These are phyloP conservation scores for Xylariales sp. DNA, from an alignment of 2,329 filamentous ascomycete species.

Conservation along the genomic window DNA sequence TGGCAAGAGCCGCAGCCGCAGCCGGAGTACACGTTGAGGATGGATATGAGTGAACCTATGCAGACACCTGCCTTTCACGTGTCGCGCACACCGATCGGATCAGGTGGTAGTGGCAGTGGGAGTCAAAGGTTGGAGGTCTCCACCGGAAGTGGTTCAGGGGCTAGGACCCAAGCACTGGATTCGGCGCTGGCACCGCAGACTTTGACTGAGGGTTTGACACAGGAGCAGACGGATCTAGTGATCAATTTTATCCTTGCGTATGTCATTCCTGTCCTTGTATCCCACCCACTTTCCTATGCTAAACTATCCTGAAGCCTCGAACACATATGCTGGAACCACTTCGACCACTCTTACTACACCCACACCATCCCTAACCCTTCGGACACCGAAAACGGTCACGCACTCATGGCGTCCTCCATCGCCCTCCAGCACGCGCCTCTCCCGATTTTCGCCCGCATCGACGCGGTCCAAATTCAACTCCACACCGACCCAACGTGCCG, in stretches of 20 bases:
- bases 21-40: conserved; percentile 24
- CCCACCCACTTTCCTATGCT: not conserved
- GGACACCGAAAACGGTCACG: conserved; percentile 34
- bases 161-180: not conserved
- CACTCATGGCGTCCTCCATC: conserved; percentile 23
- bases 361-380: conserved; percentile 20
- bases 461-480: conserved; percentile 1
- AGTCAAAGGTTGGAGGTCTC: not conserved
- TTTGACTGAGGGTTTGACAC: conserved; percentile 24
- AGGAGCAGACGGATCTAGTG: conserved; percentile 37
- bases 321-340: conserved; percentile 35
- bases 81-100: conserved; percentile 18
- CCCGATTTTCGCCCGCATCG: conserved; percentile 13
- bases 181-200: conserved; percentile 12
- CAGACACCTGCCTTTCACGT: conserved; percentile 40
- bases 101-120: conserved; percentile 7
- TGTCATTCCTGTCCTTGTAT: conserved; percentile 13
- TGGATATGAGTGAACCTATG: conserved; percentile 37
- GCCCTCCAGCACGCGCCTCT: conserved; percentile 20
- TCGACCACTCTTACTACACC: conserved; percentile 1
- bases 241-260: conserved; percentile 53
- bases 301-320: conserved; percentile 35
- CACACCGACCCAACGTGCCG: not conserved
- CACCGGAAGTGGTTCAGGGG: not conserved
- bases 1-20: not conserved